These are phyloP conservation scores for Glycine latifolia DNA, from an alignment of 306 rosid genomes.

Conservation along the genomic window DNA sequence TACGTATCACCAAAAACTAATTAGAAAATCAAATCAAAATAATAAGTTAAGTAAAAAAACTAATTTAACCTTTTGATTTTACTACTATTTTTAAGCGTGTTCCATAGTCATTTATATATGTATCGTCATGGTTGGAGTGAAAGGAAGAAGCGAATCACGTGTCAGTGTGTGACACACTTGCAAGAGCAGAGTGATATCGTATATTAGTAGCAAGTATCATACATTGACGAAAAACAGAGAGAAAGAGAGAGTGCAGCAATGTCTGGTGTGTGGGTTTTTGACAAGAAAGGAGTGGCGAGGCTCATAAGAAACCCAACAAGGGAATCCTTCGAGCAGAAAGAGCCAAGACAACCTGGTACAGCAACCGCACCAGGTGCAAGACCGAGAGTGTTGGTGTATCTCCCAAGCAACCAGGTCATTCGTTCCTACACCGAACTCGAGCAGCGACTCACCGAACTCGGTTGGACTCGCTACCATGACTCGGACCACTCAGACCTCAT, in stretches of 20 bases:
- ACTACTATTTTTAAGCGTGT: no score
- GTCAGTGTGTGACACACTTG: no score
- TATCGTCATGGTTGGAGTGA: no score
- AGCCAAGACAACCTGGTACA: slow-evolving; percentile 59
- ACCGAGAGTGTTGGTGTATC: slow-evolving; percentile 70
- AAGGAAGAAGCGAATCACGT: no score
- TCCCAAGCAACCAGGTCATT: slow-evolving; percentile 72
- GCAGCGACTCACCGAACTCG: slow-evolving; percentile 71
- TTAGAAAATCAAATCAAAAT: no score
- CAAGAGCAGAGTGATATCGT: no score
- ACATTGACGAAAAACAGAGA: not conserved
- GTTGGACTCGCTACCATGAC: slow-evolving; percentile 78
- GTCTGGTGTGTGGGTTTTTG: slow-evolving; percentile 97
- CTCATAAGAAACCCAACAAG: slow-evolving; percentile 75
- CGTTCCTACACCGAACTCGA: slow-evolving; percentile 70
- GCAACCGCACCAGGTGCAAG: slow-evolving; percentile 92
- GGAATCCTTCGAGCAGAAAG: slow-evolving; percentile 80
- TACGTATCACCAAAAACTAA: no score
- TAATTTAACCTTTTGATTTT: no score
- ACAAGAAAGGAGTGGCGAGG: slow-evolving; percentile 86
- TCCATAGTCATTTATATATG: no score
- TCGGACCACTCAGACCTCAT: slow-evolving; percentile 50
- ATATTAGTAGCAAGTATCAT: no score
- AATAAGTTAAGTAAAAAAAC: no score
- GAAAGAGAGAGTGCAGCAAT: slow-evolving; percentile 33